Percentiles rank a stretch among this genome's conserved stretches.
phyloP scores from a whole-genome alignment of 2,329 filamentous ascomycete genomes.

The Calcarisporium arbuscula region DNA sequence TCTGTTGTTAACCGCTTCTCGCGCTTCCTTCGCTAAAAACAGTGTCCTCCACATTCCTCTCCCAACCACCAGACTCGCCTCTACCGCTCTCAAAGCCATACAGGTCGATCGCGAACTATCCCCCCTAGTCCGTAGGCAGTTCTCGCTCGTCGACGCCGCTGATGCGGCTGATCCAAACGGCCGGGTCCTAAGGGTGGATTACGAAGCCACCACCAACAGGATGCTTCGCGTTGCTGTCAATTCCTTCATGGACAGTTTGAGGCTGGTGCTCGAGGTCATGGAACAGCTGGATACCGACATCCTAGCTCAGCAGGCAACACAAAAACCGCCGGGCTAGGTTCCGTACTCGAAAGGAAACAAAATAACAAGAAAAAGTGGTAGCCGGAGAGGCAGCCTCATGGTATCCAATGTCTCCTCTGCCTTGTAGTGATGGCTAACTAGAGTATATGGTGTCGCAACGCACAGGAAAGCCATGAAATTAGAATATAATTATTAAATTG shows the following conservation, averaged over 20 bases:
- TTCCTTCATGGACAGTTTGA: conserved; percentile 87
- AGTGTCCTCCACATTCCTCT: conserved; percentile 76
- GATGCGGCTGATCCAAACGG: conserved; percentile 18
- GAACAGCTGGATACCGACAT: conserved; percentile 84
- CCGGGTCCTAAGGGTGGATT: conserved; percentile 62
- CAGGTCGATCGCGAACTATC: conserved; percentile 87
- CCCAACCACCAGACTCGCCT: conserved; percentile 71
- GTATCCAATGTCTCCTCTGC: too few species aligned
- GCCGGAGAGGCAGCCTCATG: background rate
- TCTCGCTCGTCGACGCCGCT: conserved; percentile 46
- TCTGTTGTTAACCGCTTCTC: too few species aligned
- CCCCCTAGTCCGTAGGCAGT: conserved; percentile 66
- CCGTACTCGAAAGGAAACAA: background rate
- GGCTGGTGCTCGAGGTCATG: conserved; percentile 83
- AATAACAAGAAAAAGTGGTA: background rate
- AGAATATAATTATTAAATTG: too few species aligned
- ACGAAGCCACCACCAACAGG: conserved; percentile 84
- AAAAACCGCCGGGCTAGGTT: conserved; percentile 2
- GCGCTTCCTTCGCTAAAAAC: too few species aligned
- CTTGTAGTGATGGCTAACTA: too few species aligned
- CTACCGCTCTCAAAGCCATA: conserved; percentile 67
- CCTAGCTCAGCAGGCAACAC: conserved; percentile 33
- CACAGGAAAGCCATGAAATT: too few species aligned
- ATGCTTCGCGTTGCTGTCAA: conserved; percentile 97
- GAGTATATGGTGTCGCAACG: too few species aligned